These are phyloP conservation scores for Babesia ovis DNA, from an alignment of 169 alveolate species.

Conservation along the genomic window DNA sequence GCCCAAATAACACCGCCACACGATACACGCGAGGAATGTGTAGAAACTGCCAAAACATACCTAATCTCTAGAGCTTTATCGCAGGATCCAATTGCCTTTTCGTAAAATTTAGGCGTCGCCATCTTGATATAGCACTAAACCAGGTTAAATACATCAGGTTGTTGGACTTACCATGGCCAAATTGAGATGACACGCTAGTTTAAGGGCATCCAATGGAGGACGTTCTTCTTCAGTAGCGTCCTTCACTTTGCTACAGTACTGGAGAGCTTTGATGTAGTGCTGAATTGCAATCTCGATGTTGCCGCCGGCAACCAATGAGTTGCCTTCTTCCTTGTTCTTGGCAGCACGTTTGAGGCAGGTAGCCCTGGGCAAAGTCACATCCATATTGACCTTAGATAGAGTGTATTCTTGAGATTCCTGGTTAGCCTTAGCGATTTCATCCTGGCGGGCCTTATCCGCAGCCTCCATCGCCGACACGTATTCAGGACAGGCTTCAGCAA, in stretches of 20 bases:
- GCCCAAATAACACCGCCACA: not conserved
- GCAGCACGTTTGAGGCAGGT: conserved; percentile 60
- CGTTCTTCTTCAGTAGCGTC: conserved; percentile 49
- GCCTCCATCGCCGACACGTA: conserved; percentile 24
- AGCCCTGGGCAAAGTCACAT: conserved; percentile 57
- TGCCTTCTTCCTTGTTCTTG: conserved; percentile 65
- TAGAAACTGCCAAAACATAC: too few relatives aligned
- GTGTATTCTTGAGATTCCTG: not conserved
- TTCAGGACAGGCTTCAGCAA: conserved; percentile 4
- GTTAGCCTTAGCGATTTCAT: not conserved
- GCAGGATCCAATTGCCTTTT: conserved; percentile 50
- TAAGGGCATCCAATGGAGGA: conserved; percentile 19
- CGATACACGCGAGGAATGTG: not conserved
- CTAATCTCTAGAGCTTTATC: conserved; percentile 38
- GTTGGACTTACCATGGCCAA: conserved; percentile 52
- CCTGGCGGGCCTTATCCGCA: conserved; percentile 42
- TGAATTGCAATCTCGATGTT: conserved; percentile 62
- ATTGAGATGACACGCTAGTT: conserved; percentile 51
- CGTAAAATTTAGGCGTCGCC: conserved; percentile 25
- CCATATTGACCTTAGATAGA: conserved; percentile 49
- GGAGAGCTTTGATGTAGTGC: conserved; percentile 61
- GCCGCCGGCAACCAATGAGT: conserved; percentile 49
- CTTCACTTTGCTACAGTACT: conserved; percentile 57
- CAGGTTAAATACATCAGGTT: not conserved
- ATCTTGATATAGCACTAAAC: conserved; percentile 57